Evolutionary conservation across 257 asterid species (phyloP), one percentile per base, ranked within the genome.

Genomic region (Solanum boliviense): DNA sequence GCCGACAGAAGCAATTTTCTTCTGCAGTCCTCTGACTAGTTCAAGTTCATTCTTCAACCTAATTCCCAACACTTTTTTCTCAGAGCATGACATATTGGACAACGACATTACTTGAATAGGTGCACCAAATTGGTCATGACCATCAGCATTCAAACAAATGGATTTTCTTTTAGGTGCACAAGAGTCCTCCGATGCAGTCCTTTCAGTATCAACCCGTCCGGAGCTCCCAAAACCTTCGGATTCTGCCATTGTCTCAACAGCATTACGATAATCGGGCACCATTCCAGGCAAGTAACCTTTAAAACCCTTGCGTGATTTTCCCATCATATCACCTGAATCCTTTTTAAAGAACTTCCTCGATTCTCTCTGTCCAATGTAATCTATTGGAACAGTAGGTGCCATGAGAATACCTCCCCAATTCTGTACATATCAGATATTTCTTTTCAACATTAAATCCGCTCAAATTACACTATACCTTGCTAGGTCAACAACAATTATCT

Each of bases 31-130:
- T 90, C 92, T 90, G 32, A 96, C 95, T 90, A 89, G 91, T 27
- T 95, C 95, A 11, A 96, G 98, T 89, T 96, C 99, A 73, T 89
- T 90, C 89, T 82, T 93, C 91, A 96, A 89, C 91, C 91, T 92
- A 72, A 83, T 56, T 89, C 87, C 93, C 91, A 93, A 90, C 83
- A 93, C 93, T 92, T 90, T 93, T 92, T 92, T 93, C 91, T 94
- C 96, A 18, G 87, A 73, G 7, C 71, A 87, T 5, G 99, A 91
- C 94, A 96, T 94, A 91, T 91, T 91, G 31, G 96, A 92, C 74
- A 96, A 78, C 1, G 96, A 89, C 36, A 96, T 62, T 18, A 87
- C 84, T 86, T 87, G 93, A 72, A 91, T 35, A 16, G 99, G 98
- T 86, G 94, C 94, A 72, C 88, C 91, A 79, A 94, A 92, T 60